Evolutionary conservation across 257 asterid species (phyloP).

Genomic region (Solanum neorickii): DNA sequence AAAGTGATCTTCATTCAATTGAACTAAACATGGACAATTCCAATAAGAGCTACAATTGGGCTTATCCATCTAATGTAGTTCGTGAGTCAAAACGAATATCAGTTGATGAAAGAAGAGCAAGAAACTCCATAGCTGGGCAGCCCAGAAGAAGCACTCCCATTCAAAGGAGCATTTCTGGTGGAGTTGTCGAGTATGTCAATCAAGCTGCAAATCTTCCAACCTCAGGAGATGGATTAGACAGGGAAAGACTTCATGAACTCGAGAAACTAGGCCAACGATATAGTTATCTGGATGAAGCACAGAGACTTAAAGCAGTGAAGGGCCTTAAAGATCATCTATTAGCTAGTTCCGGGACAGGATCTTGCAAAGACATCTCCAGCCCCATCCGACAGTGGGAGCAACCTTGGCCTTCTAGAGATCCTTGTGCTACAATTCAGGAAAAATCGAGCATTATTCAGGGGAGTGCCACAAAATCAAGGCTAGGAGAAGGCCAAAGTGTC

Average conservation of each 20-base stretch:
- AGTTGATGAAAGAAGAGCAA: slow-evolving; percentile 23
- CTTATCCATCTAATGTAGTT: slow-evolving; percentile 11
- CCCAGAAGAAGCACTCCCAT: slow-evolving; percentile 35
- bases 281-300: slow-evolving; percentile 34
- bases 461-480: slow-evolving; percentile 40
- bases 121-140: slow-evolving; percentile 36
- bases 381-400: slow-evolving; percentile 41
- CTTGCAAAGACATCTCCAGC: slow-evolving; percentile 19
- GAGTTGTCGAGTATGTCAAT: slow-evolving; percentile 38
- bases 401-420: slow-evolving; percentile 38
- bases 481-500: slow-evolving; percentile 32
- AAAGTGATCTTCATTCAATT: slow-evolving; percentile 60
- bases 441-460: slow-evolving; percentile 16
- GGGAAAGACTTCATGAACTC: slow-evolving; percentile 25
- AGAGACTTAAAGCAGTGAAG: slow-evolving; percentile 32
- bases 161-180: slow-evolving; percentile 60
- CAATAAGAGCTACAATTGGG: slow-evolving; percentile 31
- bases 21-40: slow-evolving; percentile 38
- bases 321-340: slow-evolving; percentile 43
- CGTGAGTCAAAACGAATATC: slow-evolving; percentile 12
- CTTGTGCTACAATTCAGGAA: slow-evolving; percentile 18
- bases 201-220: slow-evolving; percentile 19
- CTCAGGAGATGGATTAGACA: slow-evolving; percentile 18
- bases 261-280: slow-evolving; percentile 44
- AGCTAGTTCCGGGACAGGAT: slow-evolving; percentile 30